Percentiles rank a stretch among this genome's conserved stretches.
Evolutionary conservation across 495 filamentous ascomycete genomes (phyloP).

Genomic region (Hypoxylon trugodes): DNA sequence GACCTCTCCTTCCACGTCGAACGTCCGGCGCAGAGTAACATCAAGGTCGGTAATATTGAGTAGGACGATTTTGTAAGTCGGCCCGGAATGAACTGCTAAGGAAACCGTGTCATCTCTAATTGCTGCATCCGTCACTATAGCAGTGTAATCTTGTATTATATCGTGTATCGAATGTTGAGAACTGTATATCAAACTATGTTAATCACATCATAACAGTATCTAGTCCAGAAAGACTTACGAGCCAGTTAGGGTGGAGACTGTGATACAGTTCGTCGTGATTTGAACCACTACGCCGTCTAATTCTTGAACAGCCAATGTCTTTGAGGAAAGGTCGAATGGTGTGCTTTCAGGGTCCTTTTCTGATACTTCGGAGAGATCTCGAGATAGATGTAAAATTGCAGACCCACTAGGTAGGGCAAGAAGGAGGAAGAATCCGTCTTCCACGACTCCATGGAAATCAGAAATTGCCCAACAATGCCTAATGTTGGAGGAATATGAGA

Average conservation of each 20-base stretch:
- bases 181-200: constrained; percentile 28
- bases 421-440: constrained; percentile 51
- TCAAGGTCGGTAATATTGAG: constrained; percentile 37
- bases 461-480: constrained; percentile 57
- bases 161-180: constrained; percentile 37
- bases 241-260: constrained; percentile 40
- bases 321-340: constrained; percentile 59
- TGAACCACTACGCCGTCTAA: constrained; percentile 57
- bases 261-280: constrained; percentile 61
- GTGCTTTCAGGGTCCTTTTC: constrained; percentile 48
- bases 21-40: constrained; percentile 30
- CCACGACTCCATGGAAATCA: constrained; percentile 12
- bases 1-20: constrained; percentile 51
- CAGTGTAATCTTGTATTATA: constrained; percentile 30
- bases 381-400: constrained; percentile 47
- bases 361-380: constrained; percentile 47
- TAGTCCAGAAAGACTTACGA: constrained; percentile 41
- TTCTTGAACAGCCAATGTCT: constrained; percentile 62
- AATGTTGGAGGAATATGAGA: constrained; percentile 55
- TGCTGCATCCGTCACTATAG: constrained; percentile 46
- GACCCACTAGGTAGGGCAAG: constrained; percentile 60
- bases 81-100: constrained; percentile 45
- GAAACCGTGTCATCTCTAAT: constrained; percentile 43
- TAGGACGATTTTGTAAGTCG: constrained; percentile 45
- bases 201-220: constrained; percentile 11